These are phyloP conservation scores for Entomortierella lignicola DNA, from an alignment of 192 early-diverging fungal genomes.

Conservation along the genomic window DNA sequence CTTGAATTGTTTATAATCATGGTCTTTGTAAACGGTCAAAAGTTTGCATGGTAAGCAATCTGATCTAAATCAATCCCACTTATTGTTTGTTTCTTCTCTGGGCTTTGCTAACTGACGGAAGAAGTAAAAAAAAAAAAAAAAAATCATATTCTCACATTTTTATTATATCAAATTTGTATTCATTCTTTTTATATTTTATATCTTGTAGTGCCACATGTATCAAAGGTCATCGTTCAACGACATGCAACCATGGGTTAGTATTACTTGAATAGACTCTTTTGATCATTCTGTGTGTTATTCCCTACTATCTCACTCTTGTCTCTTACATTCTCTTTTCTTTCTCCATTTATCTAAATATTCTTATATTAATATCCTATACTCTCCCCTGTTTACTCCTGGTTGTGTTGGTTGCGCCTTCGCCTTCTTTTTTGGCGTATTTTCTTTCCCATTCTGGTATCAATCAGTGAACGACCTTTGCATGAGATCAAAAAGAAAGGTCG, in stretches of 20 bases:
- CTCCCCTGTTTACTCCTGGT: too few relatives aligned
- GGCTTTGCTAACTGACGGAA: too few relatives aligned
- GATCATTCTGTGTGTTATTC: not conserved
- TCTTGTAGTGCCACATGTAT: slow-evolving; percentile 61
- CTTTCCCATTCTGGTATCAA: not conserved
- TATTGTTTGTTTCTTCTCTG: not conserved
- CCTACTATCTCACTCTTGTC: not conserved
- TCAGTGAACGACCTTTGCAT: slow-evolving; percentile 65
- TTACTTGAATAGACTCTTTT: not conserved
- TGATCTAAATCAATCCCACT: not conserved
- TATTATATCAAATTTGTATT: too few relatives aligned
- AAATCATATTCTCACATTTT: not conserved
- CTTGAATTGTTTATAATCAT: slow-evolving; percentile 6
- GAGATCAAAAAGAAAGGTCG: slow-evolving; percentile 76
- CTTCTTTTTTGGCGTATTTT: not conserved
- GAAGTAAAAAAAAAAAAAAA: not conserved
- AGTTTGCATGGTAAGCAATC: slow-evolving; percentile 54
- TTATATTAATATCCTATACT: too few relatives aligned
- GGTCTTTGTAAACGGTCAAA: slow-evolving; percentile 55
- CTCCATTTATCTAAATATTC: not conserved
- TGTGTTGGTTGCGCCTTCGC: too few relatives aligned
- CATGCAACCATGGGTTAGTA: slow-evolving; percentile 61
- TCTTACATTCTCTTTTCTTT: not conserved
- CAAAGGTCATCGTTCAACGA: slow-evolving; percentile 67
- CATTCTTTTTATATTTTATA: not conserved